Evolutionary conservation across 352 stramenopile species (phyloP).

Genomic region (Lagenidium sp.): DNA sequence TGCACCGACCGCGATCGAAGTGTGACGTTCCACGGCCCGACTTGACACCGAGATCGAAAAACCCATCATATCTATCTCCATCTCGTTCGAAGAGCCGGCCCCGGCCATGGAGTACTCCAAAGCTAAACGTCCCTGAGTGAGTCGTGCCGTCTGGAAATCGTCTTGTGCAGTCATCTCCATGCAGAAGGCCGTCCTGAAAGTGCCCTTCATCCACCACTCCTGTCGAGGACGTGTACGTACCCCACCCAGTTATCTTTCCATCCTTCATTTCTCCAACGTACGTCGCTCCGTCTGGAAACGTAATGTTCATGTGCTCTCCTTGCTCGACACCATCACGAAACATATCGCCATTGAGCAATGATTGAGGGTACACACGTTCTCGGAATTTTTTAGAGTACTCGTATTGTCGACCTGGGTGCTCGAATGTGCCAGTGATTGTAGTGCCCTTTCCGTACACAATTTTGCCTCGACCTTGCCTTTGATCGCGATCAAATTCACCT

Average conservation of each 20-base stretch:
- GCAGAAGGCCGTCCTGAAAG: slow-evolving; percentile 46
- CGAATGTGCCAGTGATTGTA: slow-evolving; percentile 33
- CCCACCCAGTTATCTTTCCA: slow-evolving; percentile 37
- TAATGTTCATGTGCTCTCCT: slow-evolving; percentile 31
- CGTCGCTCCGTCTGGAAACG: slow-evolving; percentile 46
- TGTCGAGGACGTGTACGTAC: slow-evolving; percentile 49
- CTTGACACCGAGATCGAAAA: slow-evolving; percentile 42
- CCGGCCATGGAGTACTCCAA: slow-evolving; percentile 36
- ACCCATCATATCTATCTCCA: slow-evolving; percentile 49
- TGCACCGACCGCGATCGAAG: slow-evolving; percentile 25
- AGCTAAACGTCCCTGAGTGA: slow-evolving; percentile 34
- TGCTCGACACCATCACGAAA: slow-evolving; percentile 45
- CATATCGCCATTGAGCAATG: slow-evolving; percentile 35
- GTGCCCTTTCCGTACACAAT: slow-evolving; percentile 55
- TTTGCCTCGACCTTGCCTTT: slow-evolving; percentile 28
- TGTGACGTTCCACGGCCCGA: slow-evolving; percentile 28
- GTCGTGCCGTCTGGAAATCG: slow-evolving; percentile 35
- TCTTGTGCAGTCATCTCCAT: slow-evolving; percentile 35
- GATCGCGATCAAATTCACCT: slow-evolving; percentile 41
- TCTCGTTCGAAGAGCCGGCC: slow-evolving; percentile 24
- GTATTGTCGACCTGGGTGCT: slow-evolving; percentile 28
- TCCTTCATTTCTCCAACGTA: slow-evolving; percentile 65
- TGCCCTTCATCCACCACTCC: slow-evolving; percentile 53
- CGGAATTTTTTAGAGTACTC: slow-evolving; percentile 30
- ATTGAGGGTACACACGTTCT: slow-evolving; percentile 19